Conservation (phyloP, 495 filamentous ascomycete species). For the Podospora australis region DNA sequence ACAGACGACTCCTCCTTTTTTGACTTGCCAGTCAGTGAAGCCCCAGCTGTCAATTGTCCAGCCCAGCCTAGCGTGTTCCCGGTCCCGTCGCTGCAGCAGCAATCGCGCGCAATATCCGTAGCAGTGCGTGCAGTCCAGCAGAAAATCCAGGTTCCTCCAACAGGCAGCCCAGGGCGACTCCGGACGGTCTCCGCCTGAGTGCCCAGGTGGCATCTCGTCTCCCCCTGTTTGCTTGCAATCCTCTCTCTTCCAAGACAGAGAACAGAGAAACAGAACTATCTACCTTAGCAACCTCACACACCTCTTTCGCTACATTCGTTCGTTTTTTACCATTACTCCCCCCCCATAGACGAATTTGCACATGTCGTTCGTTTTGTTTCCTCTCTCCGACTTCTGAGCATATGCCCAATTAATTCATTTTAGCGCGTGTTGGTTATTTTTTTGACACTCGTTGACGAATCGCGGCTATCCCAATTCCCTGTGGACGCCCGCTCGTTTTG, state of each 20-base stretch:
- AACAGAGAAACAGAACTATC: no score
- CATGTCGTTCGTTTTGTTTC: constrained; percentile 29
- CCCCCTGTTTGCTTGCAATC: constrained; percentile 6
- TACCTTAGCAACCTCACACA: background rate
- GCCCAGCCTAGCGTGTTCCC: constrained; percentile 3
- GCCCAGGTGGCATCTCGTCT: constrained; percentile 11
- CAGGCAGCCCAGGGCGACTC: background rate
- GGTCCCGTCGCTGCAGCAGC: background rate
- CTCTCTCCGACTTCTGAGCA: no score
- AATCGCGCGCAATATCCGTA: no score
- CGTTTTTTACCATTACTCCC: background rate
- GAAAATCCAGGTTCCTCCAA: background rate
- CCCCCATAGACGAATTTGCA: constrained; percentile 9
- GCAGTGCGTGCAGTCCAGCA: no score
- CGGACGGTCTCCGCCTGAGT: background rate
- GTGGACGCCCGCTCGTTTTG: background rate
- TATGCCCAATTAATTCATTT: constrained; percentile 1
- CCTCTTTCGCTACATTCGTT: constrained; percentile 26
- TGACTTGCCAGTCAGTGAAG: background rate
- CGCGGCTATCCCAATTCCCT: background rate
- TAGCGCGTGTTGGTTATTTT: constrained; percentile 3
- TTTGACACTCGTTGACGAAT: background rate
- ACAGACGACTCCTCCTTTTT: constrained; percentile 8
- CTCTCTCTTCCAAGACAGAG: background rate
- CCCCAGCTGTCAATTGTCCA: no score